Percentiles rank a stretch among this genome's conserved stretches.
These are phyloP conservation scores for Glutinoglossum americanum DNA, from an alignment of 495 filamentous ascomycete genomes.

Conservation along the genomic window DNA sequence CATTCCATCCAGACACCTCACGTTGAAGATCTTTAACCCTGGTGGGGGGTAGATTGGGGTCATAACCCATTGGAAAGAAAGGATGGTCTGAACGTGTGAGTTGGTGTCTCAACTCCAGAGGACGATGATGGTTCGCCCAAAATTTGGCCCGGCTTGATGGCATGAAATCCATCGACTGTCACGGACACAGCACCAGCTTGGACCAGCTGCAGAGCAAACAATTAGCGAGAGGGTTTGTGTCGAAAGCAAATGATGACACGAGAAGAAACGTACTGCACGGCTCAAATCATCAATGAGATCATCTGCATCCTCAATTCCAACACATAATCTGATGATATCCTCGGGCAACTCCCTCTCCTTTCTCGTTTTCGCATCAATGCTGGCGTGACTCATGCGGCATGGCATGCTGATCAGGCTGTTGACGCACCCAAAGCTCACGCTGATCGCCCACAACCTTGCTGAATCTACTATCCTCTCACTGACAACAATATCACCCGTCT, in stretches of 20 bases:
- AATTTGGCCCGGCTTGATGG: conserved; percentile 9
- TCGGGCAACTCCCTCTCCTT: conserved; percentile 80
- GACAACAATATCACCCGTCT: conserved; percentile 64
- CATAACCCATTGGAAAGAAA: too few species aligned
- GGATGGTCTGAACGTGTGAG: too few species aligned
- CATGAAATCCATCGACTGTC: conserved; percentile 56
- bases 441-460: conserved; percentile 80
- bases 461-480: conserved; percentile 88
- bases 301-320: conserved; percentile 85
- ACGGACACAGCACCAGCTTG: conserved; percentile 83
- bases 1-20: too few species aligned
- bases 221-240: not conserved
- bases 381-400: conserved; percentile 97
- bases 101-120: not conserved
- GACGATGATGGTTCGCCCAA: not conserved
- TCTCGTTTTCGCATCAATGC: conserved; percentile 87
- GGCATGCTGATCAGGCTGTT: conserved; percentile 98
- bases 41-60: not conserved
- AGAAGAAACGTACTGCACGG: conserved; percentile 49
- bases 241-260: not conserved
- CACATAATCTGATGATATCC: conserved; percentile 85
- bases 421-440: conserved; percentile 91
- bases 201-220: conserved; percentile 40
- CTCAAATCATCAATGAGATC: conserved; percentile 87
- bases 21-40: not conserved